phyloP scores from a whole-genome alignment of 495 filamentous ascomycete genomes.

The Podospora anserina region DNA sequence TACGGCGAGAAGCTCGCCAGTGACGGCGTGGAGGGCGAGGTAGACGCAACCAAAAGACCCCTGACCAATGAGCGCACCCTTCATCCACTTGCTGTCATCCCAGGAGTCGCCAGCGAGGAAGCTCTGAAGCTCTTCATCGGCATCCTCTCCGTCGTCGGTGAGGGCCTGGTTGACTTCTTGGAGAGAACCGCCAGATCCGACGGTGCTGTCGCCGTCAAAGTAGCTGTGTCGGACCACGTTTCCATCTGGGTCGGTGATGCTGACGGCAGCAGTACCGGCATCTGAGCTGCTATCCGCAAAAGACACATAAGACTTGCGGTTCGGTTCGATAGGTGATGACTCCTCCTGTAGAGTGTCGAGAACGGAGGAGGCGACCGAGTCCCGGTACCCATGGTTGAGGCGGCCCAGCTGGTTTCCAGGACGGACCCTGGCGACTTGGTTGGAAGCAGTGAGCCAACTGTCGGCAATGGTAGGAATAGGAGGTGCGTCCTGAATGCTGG shows the following conservation, averaged over 20 bases:
- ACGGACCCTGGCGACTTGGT: constrained; percentile 49
- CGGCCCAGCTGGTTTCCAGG: constrained; percentile 42
- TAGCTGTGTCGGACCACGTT: constrained; percentile 70
- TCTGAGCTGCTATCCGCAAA: constrained; percentile 78
- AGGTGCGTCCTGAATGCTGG: constrained; percentile 81
- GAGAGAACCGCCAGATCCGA: constrained; percentile 59
- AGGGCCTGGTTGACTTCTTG: constrained; percentile 60
- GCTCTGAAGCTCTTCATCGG: constrained; percentile 69
- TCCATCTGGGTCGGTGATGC: constrained; percentile 71
- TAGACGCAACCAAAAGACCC: constrained; percentile 97
- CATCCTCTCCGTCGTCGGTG: constrained; percentile 85
- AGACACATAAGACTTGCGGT: constrained; percentile 94
- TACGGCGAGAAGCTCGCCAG: constrained; percentile 95
- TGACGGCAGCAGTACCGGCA: constrained; percentile 50
- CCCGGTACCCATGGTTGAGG: constrained; percentile 59
- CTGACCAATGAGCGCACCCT: constrained; percentile 93
- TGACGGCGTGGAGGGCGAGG: constrained; percentile 93
- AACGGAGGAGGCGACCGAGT: constrained; percentile 82
- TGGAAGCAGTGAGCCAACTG: constrained; percentile 71
- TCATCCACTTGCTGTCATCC: constrained; percentile 98
- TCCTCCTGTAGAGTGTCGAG: constrained; percentile 88
- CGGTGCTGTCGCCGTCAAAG: constrained; percentile 74
- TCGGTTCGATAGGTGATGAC: constrained; percentile 73
- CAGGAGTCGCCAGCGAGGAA: constrained; percentile 91
- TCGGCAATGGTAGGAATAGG: constrained; percentile 97